A percentile compares a stretch with the other conserved stretches of the same genome.
These are phyloP conservation scores for Geoglossum glabrum DNA, from an alignment of 495 filamentous ascomycete genomes.

Conservation along the genomic window DNA sequence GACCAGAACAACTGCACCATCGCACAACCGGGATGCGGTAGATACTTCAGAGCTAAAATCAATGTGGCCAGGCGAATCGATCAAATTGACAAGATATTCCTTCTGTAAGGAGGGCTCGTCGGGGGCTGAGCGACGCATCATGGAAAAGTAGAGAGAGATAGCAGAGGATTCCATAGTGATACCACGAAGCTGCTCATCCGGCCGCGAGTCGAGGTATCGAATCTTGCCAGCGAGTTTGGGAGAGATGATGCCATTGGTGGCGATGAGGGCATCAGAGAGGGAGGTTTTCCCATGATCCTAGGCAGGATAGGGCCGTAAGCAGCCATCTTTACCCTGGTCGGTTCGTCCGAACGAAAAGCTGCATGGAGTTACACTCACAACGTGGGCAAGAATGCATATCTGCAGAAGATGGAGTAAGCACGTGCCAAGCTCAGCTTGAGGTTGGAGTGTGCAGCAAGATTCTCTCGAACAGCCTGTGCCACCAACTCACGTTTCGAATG, in stretches of 20 bases:
- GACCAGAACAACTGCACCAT: conserved; percentile 88
- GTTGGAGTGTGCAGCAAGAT: not conserved
- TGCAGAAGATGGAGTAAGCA: conserved; percentile 20
- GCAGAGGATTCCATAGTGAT: conserved; percentile 99
- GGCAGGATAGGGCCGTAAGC: not conserved
- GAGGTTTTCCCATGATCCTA: conserved; percentile 97
- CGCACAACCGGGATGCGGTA: conserved; percentile 82
- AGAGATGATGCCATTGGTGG: conserved; percentile 98
- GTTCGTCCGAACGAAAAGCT: not conserved
- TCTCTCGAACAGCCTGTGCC: conserved; percentile 9
- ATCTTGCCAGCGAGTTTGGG: conserved; percentile 95
- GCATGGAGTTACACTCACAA: conserved; percentile 36
- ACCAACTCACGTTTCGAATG: conserved; percentile 60
- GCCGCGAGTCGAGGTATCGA: conserved; percentile 87
- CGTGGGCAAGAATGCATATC: conserved; percentile 96
- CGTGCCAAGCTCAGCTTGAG: conserved; percentile 11
- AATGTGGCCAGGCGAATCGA: conserved; percentile 95
- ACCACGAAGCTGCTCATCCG: conserved; percentile 89
- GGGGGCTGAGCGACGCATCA: conserved; percentile 48
- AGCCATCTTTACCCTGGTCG: not conserved
- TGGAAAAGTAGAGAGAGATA: conserved; percentile 90
- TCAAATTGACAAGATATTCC: conserved; percentile 93
- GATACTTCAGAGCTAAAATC: conserved; percentile 98
- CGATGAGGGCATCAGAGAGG: conserved; percentile 85
- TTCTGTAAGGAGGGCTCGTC: conserved; percentile 49